These are phyloP conservation scores for Pseudocercospora musae DNA, from an alignment of 2,329 filamentous ascomycete species.

Conservation along the genomic window DNA sequence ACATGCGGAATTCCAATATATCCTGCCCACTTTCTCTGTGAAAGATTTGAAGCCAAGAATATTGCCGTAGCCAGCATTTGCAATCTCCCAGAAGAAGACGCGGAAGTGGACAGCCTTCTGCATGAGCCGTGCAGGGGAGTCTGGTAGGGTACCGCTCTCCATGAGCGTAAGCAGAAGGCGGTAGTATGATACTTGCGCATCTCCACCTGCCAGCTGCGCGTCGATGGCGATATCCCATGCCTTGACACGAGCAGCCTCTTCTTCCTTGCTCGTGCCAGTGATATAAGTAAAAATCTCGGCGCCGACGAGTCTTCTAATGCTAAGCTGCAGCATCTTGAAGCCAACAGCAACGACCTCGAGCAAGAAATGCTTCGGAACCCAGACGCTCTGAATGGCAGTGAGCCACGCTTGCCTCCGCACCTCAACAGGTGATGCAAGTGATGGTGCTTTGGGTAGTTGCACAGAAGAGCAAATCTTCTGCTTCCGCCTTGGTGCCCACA, in stretches of 20 bases:
- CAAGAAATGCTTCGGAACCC: conserved; percentile 84
- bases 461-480: conserved; percentile 41
- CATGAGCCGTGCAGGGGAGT: conserved; percentile 80
- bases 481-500: conserved; percentile 56
- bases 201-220: conserved; percentile 85
- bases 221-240: conserved; percentile 93
- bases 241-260: conserved; percentile 82
- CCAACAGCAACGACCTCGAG: conserved; percentile 78
- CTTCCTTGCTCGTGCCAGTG: conserved; percentile 76
- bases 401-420: conserved; percentile 88
- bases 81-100: conserved; percentile 78
- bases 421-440: conserved; percentile 76
- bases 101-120: conserved; percentile 87
- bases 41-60: conserved; percentile 64
- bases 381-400: conserved; percentile 86
- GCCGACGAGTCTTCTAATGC: conserved; percentile 73
- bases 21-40: conserved; percentile 69
- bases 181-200: conserved; percentile 84
- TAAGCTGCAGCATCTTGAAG: conserved; percentile 78
- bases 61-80: conserved; percentile 62
- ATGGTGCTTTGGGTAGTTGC: conserved; percentile 56
- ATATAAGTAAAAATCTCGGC: conserved; percentile 72
- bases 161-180: conserved; percentile 81
- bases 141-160: conserved; percentile 80
- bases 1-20: conserved; percentile 78